Base-by-base conservation (phyloP, 352 stramenopile species). In the Blastocystis sp. region DNA sequence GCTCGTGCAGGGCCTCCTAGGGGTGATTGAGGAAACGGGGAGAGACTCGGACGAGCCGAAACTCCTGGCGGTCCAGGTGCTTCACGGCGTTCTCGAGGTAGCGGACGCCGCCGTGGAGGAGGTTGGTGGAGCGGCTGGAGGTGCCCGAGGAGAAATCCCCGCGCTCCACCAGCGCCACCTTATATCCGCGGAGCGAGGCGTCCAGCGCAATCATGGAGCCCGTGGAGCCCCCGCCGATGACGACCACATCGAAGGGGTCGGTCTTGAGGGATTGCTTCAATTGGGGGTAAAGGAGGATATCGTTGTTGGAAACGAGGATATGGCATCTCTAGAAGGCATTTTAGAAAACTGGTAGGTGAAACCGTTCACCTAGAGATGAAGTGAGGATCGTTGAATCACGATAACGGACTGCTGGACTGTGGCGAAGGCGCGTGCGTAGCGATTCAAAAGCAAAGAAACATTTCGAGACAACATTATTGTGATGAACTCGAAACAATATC, bases 71-170 rank as follows among this genome's bases (percentile, higher is more conserved):
- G 90, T 98, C 84, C 38, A 96, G 89, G 62, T 96, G 95, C 91
- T 94, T 93, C 90, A 98, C 96, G 19, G 95, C 94, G n/a, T 94
- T 95, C 90, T 98, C 94, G 48, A 98, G 90, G 90, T 98, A 98
- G 4, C 95, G 93, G 82, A 98, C 96, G 79, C 95, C 95, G 65
- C 95, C 95, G 91, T 98, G 95, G 88, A 98, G 97, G 61, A 98
- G 93, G 91, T 98, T 98, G 64, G 95, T 98, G 40, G 93, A 97
- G 86, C 95, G 91, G 14, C 93, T 93, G 0, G 94, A 97, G 38
- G 95, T 98, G 80, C 95, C 95, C 0, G 94, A 92, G 23, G 92
- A 93, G 90, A 97, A 97, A 90, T 98, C 95, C 76, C 92, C 92
- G 40, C 92, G 92, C 76, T 98, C 95, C 14, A 98, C 93, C 11